These are phyloP conservation scores for Keqinozyma sinolaborantium DNA, from an alignment of 1,139 yeast genomes.

Conservation along the genomic window DNA sequence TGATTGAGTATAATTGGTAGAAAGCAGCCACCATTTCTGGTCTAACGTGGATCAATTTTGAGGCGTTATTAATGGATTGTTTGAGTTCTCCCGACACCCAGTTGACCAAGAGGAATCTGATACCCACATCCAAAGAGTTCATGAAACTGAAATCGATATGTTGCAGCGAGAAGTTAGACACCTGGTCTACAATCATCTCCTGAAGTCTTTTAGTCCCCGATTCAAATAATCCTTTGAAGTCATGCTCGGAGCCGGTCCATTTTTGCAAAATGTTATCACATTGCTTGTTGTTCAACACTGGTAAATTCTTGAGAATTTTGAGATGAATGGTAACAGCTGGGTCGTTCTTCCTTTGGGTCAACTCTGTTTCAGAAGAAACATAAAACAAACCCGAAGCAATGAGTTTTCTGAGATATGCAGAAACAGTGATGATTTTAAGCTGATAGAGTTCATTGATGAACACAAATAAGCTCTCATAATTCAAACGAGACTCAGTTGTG, in stretches of 20 bases:
- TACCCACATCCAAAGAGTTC: slow-evolving; percentile 26
- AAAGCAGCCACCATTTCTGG: slow-evolving; percentile 29
- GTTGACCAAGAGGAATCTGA: slow-evolving; percentile 40
- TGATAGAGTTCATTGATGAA: slow-evolving; percentile 55
- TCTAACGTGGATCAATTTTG: slow-evolving; percentile 35
- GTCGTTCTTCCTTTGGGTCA: slow-evolving; percentile 12
- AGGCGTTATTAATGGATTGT: slow-evolving; percentile 23
- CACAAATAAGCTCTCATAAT: slow-evolving; percentile 38
- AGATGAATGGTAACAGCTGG: slow-evolving; percentile 42
- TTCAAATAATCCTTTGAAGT: slow-evolving; percentile 31
- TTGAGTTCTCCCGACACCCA: slow-evolving; percentile 42
- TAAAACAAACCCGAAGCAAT: slow-evolving; percentile 84
- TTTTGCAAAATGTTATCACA: slow-evolving; percentile 46
- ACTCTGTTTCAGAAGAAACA: slow-evolving; percentile 25
- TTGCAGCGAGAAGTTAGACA: slow-evolving; percentile 13
- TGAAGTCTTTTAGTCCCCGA: slow-evolving; percentile 24
- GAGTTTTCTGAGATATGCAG: slow-evolving; percentile 69
- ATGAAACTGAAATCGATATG: slow-evolving; percentile 15
- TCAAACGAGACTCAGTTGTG: slow-evolving; percentile 31
- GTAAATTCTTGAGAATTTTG: slow-evolving; percentile 50
- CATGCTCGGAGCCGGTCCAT: slow-evolving; percentile 28
- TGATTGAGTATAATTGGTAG: slow-evolving; percentile 28
- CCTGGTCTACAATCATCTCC: slow-evolving; percentile 20
- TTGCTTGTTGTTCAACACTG: slow-evolving; percentile 48
- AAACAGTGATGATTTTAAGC: slow-evolving; percentile 50